Evolutionary conservation across 257 asterid genomes (phyloP), one percentile per base, ranked within the genome.

Genomic region (Gynochthodes officinalis): DNA sequence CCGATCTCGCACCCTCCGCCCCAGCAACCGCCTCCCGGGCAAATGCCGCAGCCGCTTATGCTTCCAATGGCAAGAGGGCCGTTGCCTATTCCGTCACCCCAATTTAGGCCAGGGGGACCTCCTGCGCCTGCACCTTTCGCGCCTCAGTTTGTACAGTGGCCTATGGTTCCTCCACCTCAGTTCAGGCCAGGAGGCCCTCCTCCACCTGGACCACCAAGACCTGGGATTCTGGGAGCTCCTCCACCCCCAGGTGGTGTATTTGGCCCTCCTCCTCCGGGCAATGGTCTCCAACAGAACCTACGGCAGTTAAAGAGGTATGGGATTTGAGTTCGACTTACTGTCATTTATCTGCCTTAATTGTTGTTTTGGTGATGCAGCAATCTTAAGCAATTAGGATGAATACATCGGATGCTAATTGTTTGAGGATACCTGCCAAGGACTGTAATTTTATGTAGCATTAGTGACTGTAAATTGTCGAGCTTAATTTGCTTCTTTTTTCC

Each of bases 191-290:
- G 98, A 46, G 96, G 89, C 0, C 98, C 96, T 3, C 95, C 93
- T 5, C 96, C 96, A 1, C 94, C 95, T 44, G 94, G 86, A 21
- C 94, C 93, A 4, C 94, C 89, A 0, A 80, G 95, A 72, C 96
- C 98, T 39, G 97, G 96, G 16, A 89, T 90, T 95, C 96, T 85
- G 1, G 96, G 93, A 19, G 82, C 82, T 13, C 91, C 89, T 10
- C 94, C 91, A 53, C 84, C 88, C 0, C 89, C 89, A 27, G 85
- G 87, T 15, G 96, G 89, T 65, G 74, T 81, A 63, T 91, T 76
- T 71, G 97, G 90, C 23, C 97, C 96, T 0, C 97, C 95, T 10
- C 90, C 97, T 30, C 91, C 98, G 2, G 98, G 98, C 12, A 85
- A 84, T 69, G 75, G 71, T 53, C 79, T 75, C 10, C 92, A 87